Conservation (phyloP, 2,329 filamentous ascomycete species). For the Fusarium sp. region DNA sequence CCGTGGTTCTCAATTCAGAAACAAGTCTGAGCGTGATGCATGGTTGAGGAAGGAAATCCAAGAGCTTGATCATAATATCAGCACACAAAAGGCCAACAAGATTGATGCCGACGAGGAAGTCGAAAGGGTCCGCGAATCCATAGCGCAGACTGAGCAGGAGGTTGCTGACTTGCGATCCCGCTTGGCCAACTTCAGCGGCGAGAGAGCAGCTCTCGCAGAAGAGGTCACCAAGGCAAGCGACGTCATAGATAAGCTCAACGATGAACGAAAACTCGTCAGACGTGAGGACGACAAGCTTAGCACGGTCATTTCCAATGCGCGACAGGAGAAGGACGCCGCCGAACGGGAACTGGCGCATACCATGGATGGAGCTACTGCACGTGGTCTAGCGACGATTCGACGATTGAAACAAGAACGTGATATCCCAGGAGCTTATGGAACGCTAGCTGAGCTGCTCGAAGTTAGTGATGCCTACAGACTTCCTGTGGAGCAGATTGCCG, state of each 20-base stretch:
- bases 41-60: conserved; percentile 84
- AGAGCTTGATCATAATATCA: conserved; percentile 78
- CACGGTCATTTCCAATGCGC: conserved; percentile 77
- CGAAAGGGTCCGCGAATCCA: conserved; percentile 72
- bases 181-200: conserved; percentile 81
- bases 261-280: conserved; percentile 87
- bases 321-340: conserved; percentile 78
- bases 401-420: conserved; percentile 81
- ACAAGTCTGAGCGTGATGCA: conserved; percentile 85
- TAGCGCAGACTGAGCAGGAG: conserved; percentile 76
- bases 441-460: conserved; percentile 89
- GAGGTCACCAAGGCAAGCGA: conserved; percentile 82
- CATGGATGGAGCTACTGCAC: conserved; percentile 89
- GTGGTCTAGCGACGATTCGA: conserved; percentile 86
- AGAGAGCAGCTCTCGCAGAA: conserved; percentile 75
- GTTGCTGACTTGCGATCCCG: conserved; percentile 74
- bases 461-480: conserved; percentile 86
- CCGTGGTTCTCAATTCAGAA: conserved; percentile 85
- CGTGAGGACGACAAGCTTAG: conserved; percentile 89
- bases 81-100: conserved; percentile 82
- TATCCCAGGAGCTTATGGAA: conserved; percentile 89
- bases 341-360: conserved; percentile 81
- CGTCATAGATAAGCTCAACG: conserved; percentile 78
- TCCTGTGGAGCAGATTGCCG: conserved; percentile 91
- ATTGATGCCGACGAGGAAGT: conserved; percentile 89